Percentiles rank a stretch among this genome's conserved stretches.
Evolutionary conservation across 495 filamentous ascomycete species (phyloP).

Genomic region (Parathielavia hyrcaniae): DNA sequence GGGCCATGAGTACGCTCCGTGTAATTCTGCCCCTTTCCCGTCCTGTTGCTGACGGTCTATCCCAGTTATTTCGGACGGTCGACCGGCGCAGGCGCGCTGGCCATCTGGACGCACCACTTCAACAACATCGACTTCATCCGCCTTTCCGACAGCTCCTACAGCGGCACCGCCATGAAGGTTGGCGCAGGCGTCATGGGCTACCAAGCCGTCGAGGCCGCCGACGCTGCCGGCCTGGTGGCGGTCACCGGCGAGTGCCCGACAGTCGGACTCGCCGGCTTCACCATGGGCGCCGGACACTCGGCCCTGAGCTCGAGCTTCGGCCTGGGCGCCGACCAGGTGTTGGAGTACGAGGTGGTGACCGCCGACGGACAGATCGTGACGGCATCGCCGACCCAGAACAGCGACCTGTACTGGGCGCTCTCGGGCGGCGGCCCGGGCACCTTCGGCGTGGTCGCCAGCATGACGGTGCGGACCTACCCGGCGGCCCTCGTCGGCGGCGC

Average conservation of each 20-base stretch:
- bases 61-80: constrained; percentile 35
- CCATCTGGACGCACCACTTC: constrained; percentile 47
- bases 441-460: constrained; percentile 49
- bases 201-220: constrained; percentile 43
- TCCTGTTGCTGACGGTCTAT: background rate
- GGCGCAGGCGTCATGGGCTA: constrained; percentile 49
- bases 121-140: constrained; percentile 40
- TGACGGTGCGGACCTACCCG: constrained; percentile 37
- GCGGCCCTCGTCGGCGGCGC: constrained; percentile 25
- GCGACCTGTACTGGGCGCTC: constrained; percentile 58
- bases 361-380: constrained; percentile 42
- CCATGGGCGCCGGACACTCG: constrained; percentile 55
- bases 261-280: constrained; percentile 47
- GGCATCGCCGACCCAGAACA: constrained; percentile 39
- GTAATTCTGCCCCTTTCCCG: background rate
- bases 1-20: constrained; percentile 30
- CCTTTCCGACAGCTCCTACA: constrained; percentile 34
- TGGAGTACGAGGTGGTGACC: constrained; percentile 54
- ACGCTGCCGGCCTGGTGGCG: constrained; percentile 37
- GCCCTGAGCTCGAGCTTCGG: constrained; percentile 49
- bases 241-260: constrained; percentile 45
- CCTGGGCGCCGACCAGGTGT: constrained; percentile 53
- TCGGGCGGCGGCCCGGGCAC: constrained; percentile 52
- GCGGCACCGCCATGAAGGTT: constrained; percentile 42
- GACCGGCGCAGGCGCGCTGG: constrained; percentile 42